Evolutionary conservation across 768 basidiomycete species (phyloP).

Genomic region (Boletus coccyginus): DNA sequence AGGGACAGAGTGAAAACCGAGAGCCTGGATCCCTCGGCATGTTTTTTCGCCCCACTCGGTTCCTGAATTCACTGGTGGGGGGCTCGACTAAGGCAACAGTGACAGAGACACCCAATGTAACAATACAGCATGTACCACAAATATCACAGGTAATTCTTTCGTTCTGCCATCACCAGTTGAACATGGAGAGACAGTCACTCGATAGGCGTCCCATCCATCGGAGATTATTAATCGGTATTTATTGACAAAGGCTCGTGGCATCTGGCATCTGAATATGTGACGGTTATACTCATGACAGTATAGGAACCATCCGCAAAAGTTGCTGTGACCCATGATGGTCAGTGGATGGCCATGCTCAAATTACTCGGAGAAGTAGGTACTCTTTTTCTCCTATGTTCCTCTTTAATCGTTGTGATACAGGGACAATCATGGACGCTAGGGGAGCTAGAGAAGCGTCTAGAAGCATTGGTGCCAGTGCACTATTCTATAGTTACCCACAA

Average conservation of each 20-base stretch:
- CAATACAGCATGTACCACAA: neutral
- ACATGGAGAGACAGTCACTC: neutral
- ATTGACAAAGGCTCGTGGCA: neutral
- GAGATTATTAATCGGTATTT: neutral
- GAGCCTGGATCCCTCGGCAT: no score
- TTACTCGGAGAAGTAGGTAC: neutral
- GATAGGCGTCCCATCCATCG: neutral
- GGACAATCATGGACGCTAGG: neutral
- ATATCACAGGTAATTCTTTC: neutral
- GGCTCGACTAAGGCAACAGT: no score
- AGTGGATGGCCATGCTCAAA: neutral
- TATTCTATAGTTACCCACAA: neutral
- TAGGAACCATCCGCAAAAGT: neutral
- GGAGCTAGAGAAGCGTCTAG: neutral
- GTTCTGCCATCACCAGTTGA: no score
- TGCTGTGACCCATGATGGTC: neutral
- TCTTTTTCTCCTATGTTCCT: neutral
- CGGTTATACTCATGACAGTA: neutral
- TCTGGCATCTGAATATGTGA: neutral
- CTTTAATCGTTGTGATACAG: neutral
- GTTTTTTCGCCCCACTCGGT: no score
- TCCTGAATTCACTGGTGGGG: no score
- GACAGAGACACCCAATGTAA: no score
- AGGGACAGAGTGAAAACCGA: no score
- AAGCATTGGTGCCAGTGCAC: neutral